Evolutionary conservation across 768 basidiomycete genomes (phyloP).

Genomic region (Leccinellum luteum): DNA sequence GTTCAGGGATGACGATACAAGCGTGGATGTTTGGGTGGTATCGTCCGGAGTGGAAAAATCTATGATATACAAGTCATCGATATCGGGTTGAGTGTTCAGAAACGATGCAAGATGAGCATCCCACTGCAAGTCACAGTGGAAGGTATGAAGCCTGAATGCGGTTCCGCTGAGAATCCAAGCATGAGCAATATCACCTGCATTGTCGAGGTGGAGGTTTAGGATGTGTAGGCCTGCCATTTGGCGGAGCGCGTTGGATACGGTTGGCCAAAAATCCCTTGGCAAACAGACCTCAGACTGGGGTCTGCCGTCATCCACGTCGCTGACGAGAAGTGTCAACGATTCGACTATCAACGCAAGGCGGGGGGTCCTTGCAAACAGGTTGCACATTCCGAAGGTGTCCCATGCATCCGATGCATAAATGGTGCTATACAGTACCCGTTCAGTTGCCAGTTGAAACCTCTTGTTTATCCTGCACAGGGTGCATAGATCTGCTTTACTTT

Average conservation of each 20-base stretch:
- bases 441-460: constrained; percentile 51
- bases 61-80: constrained; percentile 32
- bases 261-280: constrained; percentile 47
- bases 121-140: constrained; percentile 70
- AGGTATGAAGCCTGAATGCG: constrained; percentile 53
- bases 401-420: constrained; percentile 44
- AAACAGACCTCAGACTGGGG: constrained; percentile 9
- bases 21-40: constrained; percentile 11
- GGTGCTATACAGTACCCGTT: constrained; percentile 59
- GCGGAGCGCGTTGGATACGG: constrained; percentile 48
- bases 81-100: constrained; percentile 23
- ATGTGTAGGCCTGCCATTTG: constrained; percentile 46
- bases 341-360: constrained; percentile 54
- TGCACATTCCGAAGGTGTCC: constrained; percentile 44
- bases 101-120: constrained; percentile 47
- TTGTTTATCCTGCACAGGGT: constrained; percentile 57
- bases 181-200: constrained; percentile 22
- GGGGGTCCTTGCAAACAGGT: constrained; percentile 41
- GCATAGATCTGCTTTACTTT: constrained; percentile 52
- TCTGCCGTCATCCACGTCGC: constrained; percentile 18
- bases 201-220: constrained; percentile 47
- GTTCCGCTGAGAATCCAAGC: constrained; percentile 41
- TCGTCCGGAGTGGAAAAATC: constrained; percentile 30
- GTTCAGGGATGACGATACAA: constrained; percentile 19
- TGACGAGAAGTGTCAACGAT: constrained; percentile 48